A percentile compares a stretch with the other conserved stretches of the same genome.
phyloP scores from a whole-genome alignment of 2,329 filamentous ascomycete species.

The Trichoderma arundinaceum region DNA sequence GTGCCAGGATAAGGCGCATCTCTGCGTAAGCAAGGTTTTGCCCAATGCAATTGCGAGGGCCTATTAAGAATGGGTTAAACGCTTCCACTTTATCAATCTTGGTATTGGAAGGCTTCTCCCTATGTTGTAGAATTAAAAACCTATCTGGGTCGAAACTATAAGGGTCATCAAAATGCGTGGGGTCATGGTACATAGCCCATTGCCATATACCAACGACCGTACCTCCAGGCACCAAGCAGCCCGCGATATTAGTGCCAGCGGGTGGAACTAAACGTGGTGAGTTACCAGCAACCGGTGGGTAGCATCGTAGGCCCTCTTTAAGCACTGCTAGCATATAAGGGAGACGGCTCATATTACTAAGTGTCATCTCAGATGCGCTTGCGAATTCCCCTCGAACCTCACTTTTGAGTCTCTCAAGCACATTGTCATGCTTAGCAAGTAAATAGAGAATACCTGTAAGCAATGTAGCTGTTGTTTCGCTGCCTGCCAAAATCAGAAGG shows the following conservation, averaged over 20 bases:
- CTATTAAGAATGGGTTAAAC: slow-evolving; percentile 54
- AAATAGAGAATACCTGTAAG: slow-evolving; percentile 39
- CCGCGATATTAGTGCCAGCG: slow-evolving; percentile 42
- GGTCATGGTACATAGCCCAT: slow-evolving; percentile 48
- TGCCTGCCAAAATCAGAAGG: slow-evolving; percentile 39
- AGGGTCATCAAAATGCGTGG: slow-evolving; percentile 51
- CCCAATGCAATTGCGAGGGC: slow-evolving; percentile 55
- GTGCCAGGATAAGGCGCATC: slow-evolving; percentile 55
- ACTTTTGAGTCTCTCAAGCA: slow-evolving; percentile 41
- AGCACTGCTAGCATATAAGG: slow-evolving; percentile 44
- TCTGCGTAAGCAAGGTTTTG: slow-evolving; percentile 55
- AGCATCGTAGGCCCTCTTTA: slow-evolving; percentile 49
- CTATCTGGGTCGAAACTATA: slow-evolving; percentile 54
- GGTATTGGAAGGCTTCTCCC: slow-evolving; percentile 42
- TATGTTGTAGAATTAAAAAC: slow-evolving; percentile 41
- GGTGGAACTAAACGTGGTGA: slow-evolving; percentile 40
- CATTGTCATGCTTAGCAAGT: slow-evolving; percentile 40
- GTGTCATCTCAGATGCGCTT: slow-evolving; percentile 20
- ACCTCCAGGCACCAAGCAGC: slow-evolving; percentile 43
- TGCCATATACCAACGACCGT: slow-evolving; percentile 51
- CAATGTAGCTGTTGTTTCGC: slow-evolving; percentile 42
- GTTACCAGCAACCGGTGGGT: slow-evolving; percentile 39
- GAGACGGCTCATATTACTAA: slow-evolving; percentile 20
- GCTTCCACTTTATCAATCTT: slow-evolving; percentile 47
- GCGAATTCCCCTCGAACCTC: slow-evolving; percentile 39